Percentiles rank a stretch among this genome's conserved stretches.
Evolutionary conservation across 345 rosid species (phyloP).

Genomic region (Populus alba): DNA sequence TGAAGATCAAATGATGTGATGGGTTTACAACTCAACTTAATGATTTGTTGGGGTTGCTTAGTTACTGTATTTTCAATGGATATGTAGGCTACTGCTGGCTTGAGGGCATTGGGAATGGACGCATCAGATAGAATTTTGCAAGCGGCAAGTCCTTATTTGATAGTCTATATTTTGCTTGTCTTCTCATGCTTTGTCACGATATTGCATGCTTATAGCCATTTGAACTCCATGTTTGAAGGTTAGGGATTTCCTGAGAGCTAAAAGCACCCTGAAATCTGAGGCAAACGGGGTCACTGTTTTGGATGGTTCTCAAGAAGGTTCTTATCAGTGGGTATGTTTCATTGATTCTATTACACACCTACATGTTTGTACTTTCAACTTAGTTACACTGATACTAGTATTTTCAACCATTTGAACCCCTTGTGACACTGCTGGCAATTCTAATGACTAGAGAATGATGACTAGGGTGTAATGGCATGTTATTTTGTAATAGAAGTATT

Average conservation of each 20-base stretch:
- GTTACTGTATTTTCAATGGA: constrained; percentile 13
- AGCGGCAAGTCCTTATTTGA: constrained; percentile 44
- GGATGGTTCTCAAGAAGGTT: constrained; percentile 96
- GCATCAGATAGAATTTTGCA: constrained; percentile 83
- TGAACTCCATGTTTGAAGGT: constrained; percentile 49
- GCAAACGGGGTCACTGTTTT: constrained; percentile 62
- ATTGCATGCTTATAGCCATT: constrained; percentile 5
- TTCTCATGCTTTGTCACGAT: constrained; percentile 9
- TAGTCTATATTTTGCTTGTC: constrained; percentile 9
- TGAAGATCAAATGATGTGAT: not conserved
- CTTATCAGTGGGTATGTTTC: constrained; percentile 91
- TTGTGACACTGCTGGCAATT: not conserved
- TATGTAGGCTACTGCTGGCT: constrained; percentile 89
- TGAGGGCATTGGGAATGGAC: constrained; percentile 76
- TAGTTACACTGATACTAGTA: not conserved
- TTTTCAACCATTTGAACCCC: not conserved
- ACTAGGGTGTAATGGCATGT: not conserved
- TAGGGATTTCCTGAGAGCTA: constrained; percentile 72
- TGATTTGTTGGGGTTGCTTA: not conserved
- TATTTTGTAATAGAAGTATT: not conserved
- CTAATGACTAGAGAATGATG: not conserved
- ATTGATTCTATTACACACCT: not conserved
- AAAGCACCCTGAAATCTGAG: constrained; percentile 68
- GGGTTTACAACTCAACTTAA: not conserved
- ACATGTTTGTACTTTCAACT: not conserved